Evolutionary conservation across 2,329 filamentous ascomycete species (phyloP), one percentile per base, ranked within the genome.

Genomic region (Hypoxylon sp.): DNA sequence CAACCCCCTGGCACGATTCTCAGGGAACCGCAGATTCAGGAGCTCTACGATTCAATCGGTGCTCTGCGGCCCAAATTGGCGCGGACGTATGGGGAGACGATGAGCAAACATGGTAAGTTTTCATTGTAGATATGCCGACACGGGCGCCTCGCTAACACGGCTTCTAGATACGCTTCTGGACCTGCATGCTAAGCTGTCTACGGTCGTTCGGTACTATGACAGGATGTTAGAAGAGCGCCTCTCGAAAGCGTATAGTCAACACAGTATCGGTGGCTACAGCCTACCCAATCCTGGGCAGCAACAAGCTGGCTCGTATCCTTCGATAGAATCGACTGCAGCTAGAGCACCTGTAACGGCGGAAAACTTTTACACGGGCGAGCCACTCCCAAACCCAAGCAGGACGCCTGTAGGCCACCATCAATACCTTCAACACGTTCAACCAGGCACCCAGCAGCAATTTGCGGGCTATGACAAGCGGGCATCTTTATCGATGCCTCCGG

Each of bases 41-140:
- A 99, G 76, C 81, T 99, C 3, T 99, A 99, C 73, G 95, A 98
- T 71, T 96, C 93, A 68, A 98, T 99, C 68, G 92, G 94, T n/a
- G 84, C 92, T 13, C 79, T 99, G 62, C 85, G 95, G 46, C 95
- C 95, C 1, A 99, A 99, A 74, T 81, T 99, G 52, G 95, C 95
- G 3, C 86, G 95, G 55, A 97, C 94, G 0, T 97, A 98, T 72
- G 95, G 95, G 52, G 95, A 99, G 78, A 97, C 95, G 0, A 98
- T 99, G 95, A 98, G 95, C 84, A 99, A 99, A 76, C 95, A 98
- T 74, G 93, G 91, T 91, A 79, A 72, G 86, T 77, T 35, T 43
- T 24, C 31, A 23, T 9, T n/a, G 2, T 17, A 10, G 8, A 13
- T 37, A n/a, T 7, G 26, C 24, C 27, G 3, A 27, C 18, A 8